These are phyloP conservation scores for Picea sitchensis DNA, from an alignment of 75 land plant species.

Conservation along the genomic window DNA sequence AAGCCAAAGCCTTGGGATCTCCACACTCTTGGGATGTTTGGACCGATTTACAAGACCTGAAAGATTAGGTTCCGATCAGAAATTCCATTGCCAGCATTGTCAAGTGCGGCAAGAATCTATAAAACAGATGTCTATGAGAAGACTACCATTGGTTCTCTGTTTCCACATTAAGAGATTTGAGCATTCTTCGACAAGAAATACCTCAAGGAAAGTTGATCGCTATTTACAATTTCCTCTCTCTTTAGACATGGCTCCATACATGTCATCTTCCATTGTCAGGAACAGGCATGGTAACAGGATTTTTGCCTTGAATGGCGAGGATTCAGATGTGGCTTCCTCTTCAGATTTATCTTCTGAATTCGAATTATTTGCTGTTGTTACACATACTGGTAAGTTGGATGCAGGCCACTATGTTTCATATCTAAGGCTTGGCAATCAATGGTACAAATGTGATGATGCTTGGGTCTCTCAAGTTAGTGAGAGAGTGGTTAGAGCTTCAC, in stretches of 20 bases:
- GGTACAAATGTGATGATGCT: slow-evolving; percentile 94
- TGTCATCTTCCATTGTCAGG: slow-evolving; percentile 70
- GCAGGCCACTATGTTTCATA: slow-evolving; percentile 81
- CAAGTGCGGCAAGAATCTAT: slow-evolving; percentile 57
- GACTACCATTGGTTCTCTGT: slow-evolving; percentile 71
- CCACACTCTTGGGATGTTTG: slow-evolving; percentile 76
- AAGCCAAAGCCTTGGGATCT: slow-evolving; percentile 17
- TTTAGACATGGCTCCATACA: slow-evolving; percentile 65
- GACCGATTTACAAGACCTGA: slow-evolving; percentile 81
- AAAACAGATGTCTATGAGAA: slow-evolving; percentile 82
- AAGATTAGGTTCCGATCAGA: slow-evolving; percentile 66
- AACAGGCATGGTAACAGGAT: slow-evolving; percentile 73
- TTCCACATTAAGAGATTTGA: slow-evolving; percentile 88
- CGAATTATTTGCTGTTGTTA: slow-evolving; percentile 81
- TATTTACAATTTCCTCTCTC: slow-evolving; percentile 81
- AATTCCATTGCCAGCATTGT: slow-evolving; percentile 70
- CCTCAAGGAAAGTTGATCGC: slow-evolving; percentile 67
- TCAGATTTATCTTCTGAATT: slow-evolving; percentile 36
- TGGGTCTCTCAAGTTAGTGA: slow-evolving; percentile 80
- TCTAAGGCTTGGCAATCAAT: slow-evolving; percentile 50
- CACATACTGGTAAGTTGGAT: slow-evolving; percentile 82
- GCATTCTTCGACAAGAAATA: slow-evolving; percentile 54
- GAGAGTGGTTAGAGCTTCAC: slow-evolving; percentile 60
- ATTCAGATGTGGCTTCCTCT: slow-evolving; percentile 17
- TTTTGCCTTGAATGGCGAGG: slow-evolving; percentile 46